Base-by-base conservation (phyloP, 2,329 filamentous ascomycete species). In the Coniochaeta ligniaria region DNA sequence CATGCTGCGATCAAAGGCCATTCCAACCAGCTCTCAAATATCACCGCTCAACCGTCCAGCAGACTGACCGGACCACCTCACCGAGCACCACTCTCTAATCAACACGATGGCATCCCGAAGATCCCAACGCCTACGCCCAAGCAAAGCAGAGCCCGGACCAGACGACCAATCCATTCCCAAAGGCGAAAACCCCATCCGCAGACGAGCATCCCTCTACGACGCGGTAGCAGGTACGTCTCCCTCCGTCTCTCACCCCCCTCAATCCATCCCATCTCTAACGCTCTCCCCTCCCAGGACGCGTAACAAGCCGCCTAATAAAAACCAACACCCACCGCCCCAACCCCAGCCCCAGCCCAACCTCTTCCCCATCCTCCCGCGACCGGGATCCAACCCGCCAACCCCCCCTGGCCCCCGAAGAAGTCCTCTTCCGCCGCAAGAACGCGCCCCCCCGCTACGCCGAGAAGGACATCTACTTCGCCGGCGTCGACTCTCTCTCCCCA, bases 401-500 rank as follows among this genome's bases (percentile, higher is more conserved):
- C 6, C 69, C 68, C 9, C 73, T 90, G 6, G 78, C 86, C 1
- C 88, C 90, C 2, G 89, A 92, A 60, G 86, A 91, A 61, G 84
- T 88, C 1, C 80, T 93, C 4, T 92, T 91, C 71, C 83, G 83
- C 31, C 81, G 83, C 55, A 78, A 78, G 64, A 76, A 82, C 62
- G 89, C 89, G 1, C 89, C 89, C 2, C 74, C 78, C 22, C 84
- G 89, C 59, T 91, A 86, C 68, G 82, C 82, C 60, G 89, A 92
- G 72, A 80, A 85, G 62, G 89, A 92, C 72, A 78, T 88, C 63
- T 93, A 92, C 74, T 84, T 83, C 66, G 83, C 87, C 4, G 54
- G 31, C 54, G 81, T 88, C 69, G 82, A 85, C 60, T 73, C 84
- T n/a, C 74, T 84, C 16, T 76, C 76, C 2, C 73, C 75, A 14